A percentile compares a stretch with the other conserved stretches of the same genome.
These are phyloP conservation scores for Hericium coralloides DNA, from an alignment of 768 basidiomycete species.

Conservation along the genomic window DNA sequence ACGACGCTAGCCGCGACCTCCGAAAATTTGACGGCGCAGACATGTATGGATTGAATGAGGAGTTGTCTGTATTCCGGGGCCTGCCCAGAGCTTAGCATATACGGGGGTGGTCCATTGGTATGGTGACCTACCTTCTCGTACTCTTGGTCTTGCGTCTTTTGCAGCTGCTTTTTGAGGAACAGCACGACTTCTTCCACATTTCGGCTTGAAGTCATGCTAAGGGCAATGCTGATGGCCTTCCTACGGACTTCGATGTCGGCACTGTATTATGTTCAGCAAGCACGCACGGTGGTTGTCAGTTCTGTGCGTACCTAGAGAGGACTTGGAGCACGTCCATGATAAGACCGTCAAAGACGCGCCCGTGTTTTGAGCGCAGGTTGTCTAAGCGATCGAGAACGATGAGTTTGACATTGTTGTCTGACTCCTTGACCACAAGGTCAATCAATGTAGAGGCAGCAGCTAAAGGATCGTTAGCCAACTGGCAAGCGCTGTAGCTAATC, in stretches of 20 bases:
- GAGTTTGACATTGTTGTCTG: conserved; percentile 98
- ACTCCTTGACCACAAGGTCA: conserved; percentile 86
- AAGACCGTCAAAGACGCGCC: conserved; percentile 78
- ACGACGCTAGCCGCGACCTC: conserved; percentile 96
- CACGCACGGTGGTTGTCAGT: neutral
- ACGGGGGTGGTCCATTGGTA: neutral
- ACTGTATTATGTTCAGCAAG: conserved; percentile 28
- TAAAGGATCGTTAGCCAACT: conserved; percentile 20
- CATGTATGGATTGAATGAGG: conserved; percentile 94
- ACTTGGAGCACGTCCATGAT: conserved; percentile 96
- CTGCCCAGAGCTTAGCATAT: conserved; percentile 27
- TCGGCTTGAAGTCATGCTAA: conserved; percentile 87
- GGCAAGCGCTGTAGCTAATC: neutral
- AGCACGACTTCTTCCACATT: conserved; percentile 96
- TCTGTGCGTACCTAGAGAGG: conserved; percentile 56
- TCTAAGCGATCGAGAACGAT: conserved; percentile 94
- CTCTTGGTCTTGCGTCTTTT: conserved; percentile 84
- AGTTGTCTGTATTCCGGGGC: conserved; percentile 93
- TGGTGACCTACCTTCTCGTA: conserved; percentile 69
- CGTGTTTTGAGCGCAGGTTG: conserved; percentile 72
- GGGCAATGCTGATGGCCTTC: conserved; percentile 82
- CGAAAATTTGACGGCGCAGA: conserved; percentile 93
- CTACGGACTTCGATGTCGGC: conserved; percentile 95
- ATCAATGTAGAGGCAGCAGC: conserved; percentile 87
- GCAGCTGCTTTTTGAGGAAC: conserved; percentile 97